A percentile compares a stretch with the other conserved stretches of the same genome.
phyloP scores from a whole-genome alignment of 75 land plant species.

The Pinus albicaulis region DNA sequence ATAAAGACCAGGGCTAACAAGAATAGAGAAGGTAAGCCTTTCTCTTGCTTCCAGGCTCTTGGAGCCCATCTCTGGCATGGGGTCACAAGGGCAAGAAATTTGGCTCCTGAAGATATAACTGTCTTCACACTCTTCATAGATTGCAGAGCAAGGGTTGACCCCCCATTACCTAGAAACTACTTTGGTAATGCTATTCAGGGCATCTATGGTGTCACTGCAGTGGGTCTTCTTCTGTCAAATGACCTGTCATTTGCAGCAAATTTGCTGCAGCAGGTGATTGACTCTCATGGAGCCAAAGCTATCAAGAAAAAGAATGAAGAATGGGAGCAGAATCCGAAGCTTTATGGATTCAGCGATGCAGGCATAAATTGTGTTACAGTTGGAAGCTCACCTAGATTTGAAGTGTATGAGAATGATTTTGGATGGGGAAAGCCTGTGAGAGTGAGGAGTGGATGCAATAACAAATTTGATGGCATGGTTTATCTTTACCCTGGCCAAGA shows the following conservation, averaged over 20 bases:
- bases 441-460: conserved; percentile 61
- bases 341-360: conserved; percentile 59
- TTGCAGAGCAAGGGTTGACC: conserved; percentile 56
- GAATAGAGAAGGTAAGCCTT: conserved; percentile 23
- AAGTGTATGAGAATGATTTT: conserved; percentile 70
- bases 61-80: conserved; percentile 58
- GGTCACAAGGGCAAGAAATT: conserved; percentile 47
- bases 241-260: conserved; percentile 41
- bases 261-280: conserved; percentile 34
- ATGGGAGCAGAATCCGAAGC: conserved; percentile 50
- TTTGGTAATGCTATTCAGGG: conserved; percentile 76
- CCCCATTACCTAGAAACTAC: conserved; percentile 60
- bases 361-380: conserved; percentile 59
- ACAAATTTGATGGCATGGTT: conserved; percentile 75
- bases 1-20: conserved; percentile 48
- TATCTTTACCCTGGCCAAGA: conserved; percentile 51
- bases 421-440: conserved; percentile 65
- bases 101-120: conserved; percentile 46
- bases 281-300: conserved; percentile 35
- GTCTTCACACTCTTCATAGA: conserved; percentile 68
- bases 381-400: conserved; percentile 77
- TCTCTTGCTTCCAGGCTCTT: conserved; percentile 63
- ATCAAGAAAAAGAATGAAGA: conserved; percentile 35
- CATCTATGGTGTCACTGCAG: conserved; percentile 51
- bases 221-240: conserved; percentile 32